Conservation (phyloP, 108 stramenopile species). For the Aurantiochytrium sp. region DNA sequence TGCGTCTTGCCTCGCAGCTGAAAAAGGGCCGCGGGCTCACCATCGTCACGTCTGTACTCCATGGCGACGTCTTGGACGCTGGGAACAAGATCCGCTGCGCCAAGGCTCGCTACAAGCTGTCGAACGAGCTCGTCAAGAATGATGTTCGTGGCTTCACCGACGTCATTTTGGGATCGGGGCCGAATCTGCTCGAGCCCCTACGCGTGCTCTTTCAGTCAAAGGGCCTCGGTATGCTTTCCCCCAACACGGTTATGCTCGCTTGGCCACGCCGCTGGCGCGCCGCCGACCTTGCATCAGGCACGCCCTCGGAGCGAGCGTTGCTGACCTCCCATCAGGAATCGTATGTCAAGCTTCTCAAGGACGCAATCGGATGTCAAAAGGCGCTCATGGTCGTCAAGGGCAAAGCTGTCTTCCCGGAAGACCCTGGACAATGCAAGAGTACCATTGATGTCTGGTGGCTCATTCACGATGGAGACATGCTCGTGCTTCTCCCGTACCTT, state of each 20-base stretch:
- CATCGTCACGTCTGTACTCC: conserved; percentile 45
- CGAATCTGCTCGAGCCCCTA: neutral
- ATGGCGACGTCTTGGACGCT: conserved; percentile 27
- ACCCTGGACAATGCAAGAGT: neutral
- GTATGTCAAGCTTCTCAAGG: neutral
- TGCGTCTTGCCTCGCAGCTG: conserved; percentile 58
- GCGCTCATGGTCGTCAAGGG: conserved; percentile 3
- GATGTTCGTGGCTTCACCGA: conserved; percentile 45
- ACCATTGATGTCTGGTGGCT: conserved; percentile 72
- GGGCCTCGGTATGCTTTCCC: conserved; percentile 62
- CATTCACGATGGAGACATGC: conserved; percentile 64
- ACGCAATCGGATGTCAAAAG: conserved; percentile 1
- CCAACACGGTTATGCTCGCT: conserved; percentile 61
- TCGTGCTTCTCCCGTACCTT: conserved; percentile 63
- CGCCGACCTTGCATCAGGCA: conserved; percentile 28
- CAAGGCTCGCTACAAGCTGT: neutral
- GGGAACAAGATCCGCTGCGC: neutral
- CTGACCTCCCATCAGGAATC: neutral
- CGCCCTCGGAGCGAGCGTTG: too few relatives aligned
- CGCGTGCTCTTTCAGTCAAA: conserved; percentile 51
- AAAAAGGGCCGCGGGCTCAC: conserved; percentile 63
- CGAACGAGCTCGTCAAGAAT: neutral
- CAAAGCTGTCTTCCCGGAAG: neutral
- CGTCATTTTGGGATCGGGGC: conserved; percentile 31
- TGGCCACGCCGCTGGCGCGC: conserved; percentile 44